phyloP scores from a whole-genome alignment of 140 eudicot species.

The Oenanthe javanica region DNA sequence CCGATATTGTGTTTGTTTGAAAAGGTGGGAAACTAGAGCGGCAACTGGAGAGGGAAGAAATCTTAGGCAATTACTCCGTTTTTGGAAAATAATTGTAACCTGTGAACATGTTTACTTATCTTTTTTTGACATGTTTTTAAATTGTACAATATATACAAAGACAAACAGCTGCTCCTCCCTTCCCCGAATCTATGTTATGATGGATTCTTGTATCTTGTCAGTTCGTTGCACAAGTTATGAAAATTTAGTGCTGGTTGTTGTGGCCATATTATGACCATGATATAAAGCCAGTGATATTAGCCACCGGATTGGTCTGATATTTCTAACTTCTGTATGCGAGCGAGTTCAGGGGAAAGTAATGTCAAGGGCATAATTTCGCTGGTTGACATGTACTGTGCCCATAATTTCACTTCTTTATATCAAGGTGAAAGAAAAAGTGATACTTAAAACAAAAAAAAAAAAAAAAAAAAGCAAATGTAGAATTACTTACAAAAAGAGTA shows the following conservation, averaged over 20 bases:
- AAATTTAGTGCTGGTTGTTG: neutral
- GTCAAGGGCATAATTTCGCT: too few relatives aligned
- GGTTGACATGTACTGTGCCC: too few relatives aligned
- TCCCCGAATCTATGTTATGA: neutral
- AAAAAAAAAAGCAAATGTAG: neutral
- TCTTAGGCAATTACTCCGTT: conserved; percentile 22
- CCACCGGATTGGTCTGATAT: too few relatives aligned
- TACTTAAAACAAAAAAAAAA: too few relatives aligned
- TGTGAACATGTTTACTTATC: conserved; percentile 13
- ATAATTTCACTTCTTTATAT: too few relatives aligned
- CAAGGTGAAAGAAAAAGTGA: too few relatives aligned
- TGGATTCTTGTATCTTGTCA: neutral
- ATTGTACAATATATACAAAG: conserved; percentile 8
- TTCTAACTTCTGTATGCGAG: too few relatives aligned
- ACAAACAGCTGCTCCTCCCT: neutral
- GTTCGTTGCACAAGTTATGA: neutral
- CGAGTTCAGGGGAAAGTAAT: too few relatives aligned
- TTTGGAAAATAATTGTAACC: conserved; percentile 30
- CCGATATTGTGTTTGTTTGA: conserved; percentile 26
- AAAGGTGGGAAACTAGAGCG: conserved; percentile 5
- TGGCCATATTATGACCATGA: neutral
- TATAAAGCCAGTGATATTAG: neutral
- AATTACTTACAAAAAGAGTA: conserved; percentile 63
- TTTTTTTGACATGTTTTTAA: neutral
- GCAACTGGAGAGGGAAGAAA: conserved; percentile 9